Evolutionary conservation across 768 basidiomycete genomes (phyloP), one percentile per base, ranked within the genome.

Genomic region (Pleurotus salmoneostramineus): DNA sequence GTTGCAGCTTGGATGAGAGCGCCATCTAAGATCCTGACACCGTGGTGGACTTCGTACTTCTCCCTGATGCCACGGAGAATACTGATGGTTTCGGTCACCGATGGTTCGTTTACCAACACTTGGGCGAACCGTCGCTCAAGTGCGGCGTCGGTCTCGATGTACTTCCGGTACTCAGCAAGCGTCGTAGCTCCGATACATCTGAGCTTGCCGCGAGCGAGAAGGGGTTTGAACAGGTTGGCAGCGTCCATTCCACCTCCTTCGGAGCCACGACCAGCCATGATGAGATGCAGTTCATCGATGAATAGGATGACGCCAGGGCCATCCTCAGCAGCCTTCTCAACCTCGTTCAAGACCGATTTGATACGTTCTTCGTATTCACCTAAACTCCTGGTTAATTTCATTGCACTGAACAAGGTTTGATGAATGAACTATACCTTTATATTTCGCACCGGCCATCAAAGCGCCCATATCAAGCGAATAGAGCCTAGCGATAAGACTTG

Each of bases 391-490:
- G 6, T 15, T 11, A 14, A 7, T 56, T 17, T 8, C n/a, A 27
- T 27, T 34, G 6, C 7, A 14, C 34, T 8, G 11, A n/a, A 32
- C 33, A 5, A 56, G 5, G 12, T 11, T 5, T n/a, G 7, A 56
- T 34, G 36, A 42, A 12, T 17, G 40, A 44, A 52, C 62, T 33
- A 27, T 45, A 50, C 89, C 96, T 68, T 95, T 95, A 77, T 93
- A 95, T 69, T 89, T 89, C 15, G 90, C 90, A 42, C 91, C 90
- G 10, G 93, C 93, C 90, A 94, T 94, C 56, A 98, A 82, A 0
- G 95, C 93, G 61, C 95, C 95, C 89, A 97, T 91, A 68, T 97
- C 95, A 34, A 98, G 80, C 5, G 93, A 88, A 69, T 83, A 94
- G 10, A 95, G 77, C 6, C 90, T 83, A 3, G 83, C 82, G 50